Evolutionary conservation across 352 stramenopile genomes (phyloP).

Genomic region (Stephanocyclus meneghinianus): DNA sequence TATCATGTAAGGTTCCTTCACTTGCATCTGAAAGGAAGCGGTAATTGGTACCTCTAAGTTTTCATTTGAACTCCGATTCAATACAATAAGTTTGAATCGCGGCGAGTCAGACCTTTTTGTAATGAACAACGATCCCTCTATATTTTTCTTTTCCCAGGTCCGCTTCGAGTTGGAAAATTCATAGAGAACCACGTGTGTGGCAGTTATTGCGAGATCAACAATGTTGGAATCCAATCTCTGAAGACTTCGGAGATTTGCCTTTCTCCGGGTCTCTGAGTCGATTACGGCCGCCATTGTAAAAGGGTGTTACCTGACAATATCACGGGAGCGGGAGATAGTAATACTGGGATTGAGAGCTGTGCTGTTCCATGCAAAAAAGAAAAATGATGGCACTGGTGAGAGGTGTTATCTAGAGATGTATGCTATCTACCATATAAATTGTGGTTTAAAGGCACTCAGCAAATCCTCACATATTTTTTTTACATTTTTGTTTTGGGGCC

Average conservation of each 20-base stretch:
- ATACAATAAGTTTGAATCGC: conserved; percentile 60
- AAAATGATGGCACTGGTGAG: too few relatives aligned
- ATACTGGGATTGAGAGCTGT: too few relatives aligned
- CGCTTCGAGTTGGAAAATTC: conserved; percentile 51
- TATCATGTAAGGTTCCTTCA: conserved; percentile 76
- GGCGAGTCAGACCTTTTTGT: conserved; percentile 36
- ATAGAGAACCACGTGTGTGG: conserved; percentile 78
- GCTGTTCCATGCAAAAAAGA: too few relatives aligned
- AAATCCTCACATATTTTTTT: too few relatives aligned
- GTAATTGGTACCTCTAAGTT: conserved; percentile 70
- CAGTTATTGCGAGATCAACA: conserved; percentile 62
- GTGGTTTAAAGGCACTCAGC: too few relatives aligned
- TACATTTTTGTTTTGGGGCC: too few relatives aligned
- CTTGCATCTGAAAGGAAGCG: conserved; percentile 69
- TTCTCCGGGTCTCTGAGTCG: conserved; percentile 58
- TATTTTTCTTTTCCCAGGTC: conserved; percentile 73
- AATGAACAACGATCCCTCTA: conserved; percentile 76
- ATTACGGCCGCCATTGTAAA: conserved; percentile 54
- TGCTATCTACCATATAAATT: too few relatives aligned
- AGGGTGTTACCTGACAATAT: not conserved
- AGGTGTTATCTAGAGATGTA: too few relatives aligned
- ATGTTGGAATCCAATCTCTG: conserved; percentile 66
- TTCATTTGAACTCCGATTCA: conserved; percentile 72
- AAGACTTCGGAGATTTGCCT: conserved; percentile 75
- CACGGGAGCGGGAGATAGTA: too few relatives aligned